Evolutionary conservation across 1,284 basidiomycete genomes (phyloP), one percentile per base, ranked within the genome.

Genomic region (Stygiomarasmius scandens): DNA sequence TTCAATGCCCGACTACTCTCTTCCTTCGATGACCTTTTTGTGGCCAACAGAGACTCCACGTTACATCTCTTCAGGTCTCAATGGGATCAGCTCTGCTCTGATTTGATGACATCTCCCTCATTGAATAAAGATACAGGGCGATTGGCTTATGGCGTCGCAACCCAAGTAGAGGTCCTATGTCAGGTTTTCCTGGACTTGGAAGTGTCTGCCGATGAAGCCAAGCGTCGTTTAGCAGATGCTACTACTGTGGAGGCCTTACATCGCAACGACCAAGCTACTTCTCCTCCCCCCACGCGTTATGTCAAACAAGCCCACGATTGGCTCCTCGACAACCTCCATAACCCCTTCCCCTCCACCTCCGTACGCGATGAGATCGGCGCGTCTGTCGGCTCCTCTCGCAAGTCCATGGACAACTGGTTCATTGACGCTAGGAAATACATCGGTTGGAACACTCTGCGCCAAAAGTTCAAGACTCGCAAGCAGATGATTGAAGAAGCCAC

Each of bases 391-490:
- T 67, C 61, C 1, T 20, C 69, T 0, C 12, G 70, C 0, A 69
- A 71, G 19, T 67, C 76, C 1, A 64, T 85, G 36, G 75, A 77
- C 34, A 65, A 68, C 0, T 85, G 83, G 84, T 85, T 85, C 47
- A 64, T 72, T 19, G 77, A 78, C 16, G 68, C 67, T 0, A 74
- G 84, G 0, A 75, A 76, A 16, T 73, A 81, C 0, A 84, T 84
- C 0, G 83, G 82, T 0, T 85, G 83, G 84, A 81, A 77, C 2
- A 36, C 58, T 0, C 58, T 84, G 0, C 73, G 75, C 0, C 76
- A 27, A 20, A 44, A 44, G 23, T 51, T 44, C 14, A 22, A 32
- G 10, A 24, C 55, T 16, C 27, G 55, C 0, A 56, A 56, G 20
- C 47, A 56, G 11, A 25, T 56, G 12, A 24, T 56, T 1, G 10